A percentile compares a stretch with the other conserved stretches of the same genome.
These are phyloP conservation scores for Gracilaria domingensis DNA, from an alignment of 23 red algal genomes.

Conservation along the genomic window DNA sequence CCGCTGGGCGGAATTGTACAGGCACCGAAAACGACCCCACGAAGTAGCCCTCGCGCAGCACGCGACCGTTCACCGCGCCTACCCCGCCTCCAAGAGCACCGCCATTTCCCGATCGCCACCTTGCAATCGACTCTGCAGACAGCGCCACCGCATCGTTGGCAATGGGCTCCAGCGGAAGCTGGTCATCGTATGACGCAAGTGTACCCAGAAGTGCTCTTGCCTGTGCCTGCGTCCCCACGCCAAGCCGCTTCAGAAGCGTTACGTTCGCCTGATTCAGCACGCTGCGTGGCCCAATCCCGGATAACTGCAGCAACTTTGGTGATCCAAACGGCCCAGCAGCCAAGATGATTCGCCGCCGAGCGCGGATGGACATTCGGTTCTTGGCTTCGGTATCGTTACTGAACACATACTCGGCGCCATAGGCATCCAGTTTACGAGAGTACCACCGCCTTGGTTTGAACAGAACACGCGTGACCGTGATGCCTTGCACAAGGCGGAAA, in stretches of 20 bases:
- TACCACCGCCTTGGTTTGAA: neutral
- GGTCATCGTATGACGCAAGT: neutral
- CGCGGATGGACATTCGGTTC: neutral
- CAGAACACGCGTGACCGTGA: slow-evolving; percentile 25
- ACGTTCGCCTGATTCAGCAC: slow-evolving; percentile 19
- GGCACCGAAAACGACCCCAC: neutral
- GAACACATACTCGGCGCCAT: neutral
- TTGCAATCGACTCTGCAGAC: neutral
- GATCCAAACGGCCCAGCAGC: slow-evolving; percentile 64
- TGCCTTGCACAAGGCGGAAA: slow-evolving; percentile 36
- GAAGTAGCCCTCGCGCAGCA: neutral
- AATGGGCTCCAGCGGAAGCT: slow-evolving; percentile 14
- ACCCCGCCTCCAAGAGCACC: slow-evolving; percentile 3
- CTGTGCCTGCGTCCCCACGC: neutral
- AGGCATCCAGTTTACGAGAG: neutral
- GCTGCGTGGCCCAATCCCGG: slow-evolving; percentile 64
- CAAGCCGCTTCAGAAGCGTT: slow-evolving; percentile 17
- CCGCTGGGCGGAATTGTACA: neutral
- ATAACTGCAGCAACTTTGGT: slow-evolving; percentile 67
- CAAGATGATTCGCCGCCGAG: slow-evolving; percentile 39
- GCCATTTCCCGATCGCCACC: slow-evolving; percentile 18
- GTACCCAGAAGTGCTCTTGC: neutral
- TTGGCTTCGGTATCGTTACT: neutral
- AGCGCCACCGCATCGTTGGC: neutral
- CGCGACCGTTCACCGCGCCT: neutral